These are phyloP conservation scores for Takashimella tepidaria DNA, from an alignment of 1,284 basidiomycete species.

Conservation along the genomic window DNA sequence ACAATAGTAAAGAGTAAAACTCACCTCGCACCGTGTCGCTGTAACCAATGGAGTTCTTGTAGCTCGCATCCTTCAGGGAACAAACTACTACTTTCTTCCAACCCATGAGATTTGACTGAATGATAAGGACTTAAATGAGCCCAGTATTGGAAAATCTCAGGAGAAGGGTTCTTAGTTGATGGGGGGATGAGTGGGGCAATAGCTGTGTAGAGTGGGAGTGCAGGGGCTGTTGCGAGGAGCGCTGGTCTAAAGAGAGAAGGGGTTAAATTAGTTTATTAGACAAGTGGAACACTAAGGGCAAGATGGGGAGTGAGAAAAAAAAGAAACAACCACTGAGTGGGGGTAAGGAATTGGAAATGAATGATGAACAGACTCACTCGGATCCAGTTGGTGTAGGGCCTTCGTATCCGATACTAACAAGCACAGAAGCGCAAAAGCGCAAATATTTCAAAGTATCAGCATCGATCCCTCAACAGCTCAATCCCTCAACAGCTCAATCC, in stretches of 20 bases:
- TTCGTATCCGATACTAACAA: conserved; percentile 65
- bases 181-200: conserved; percentile 59
- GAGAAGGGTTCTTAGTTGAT: conserved; percentile 18
- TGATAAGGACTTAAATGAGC: conserved; percentile 50
- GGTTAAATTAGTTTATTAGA: conserved; percentile 1
- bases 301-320: conserved; percentile 64
- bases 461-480: conserved; percentile 13
- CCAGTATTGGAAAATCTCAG: conserved; percentile 45
- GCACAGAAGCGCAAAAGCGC: too few relatives aligned
- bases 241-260: conserved; percentile 58
- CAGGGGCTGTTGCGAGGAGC: conserved; percentile 68
- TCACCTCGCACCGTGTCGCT: conserved; percentile 49
- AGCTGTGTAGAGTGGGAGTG: conserved; percentile 66
- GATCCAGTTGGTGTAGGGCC: conserved; percentile 78
- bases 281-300: conserved; percentile 68
- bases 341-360: neutral
- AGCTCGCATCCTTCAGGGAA: conserved; percentile 47
- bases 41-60: conserved; percentile 47
- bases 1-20: neutral
- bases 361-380: conserved; percentile 50
- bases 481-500: neutral
- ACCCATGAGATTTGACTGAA: conserved; percentile 48
- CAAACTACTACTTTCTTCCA: conserved; percentile 34
- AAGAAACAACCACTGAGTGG: too few relatives aligned
- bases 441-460: too few relatives aligned